phyloP scores from a whole-genome alignment of 176 grass and related monocot genomes.

The Pontederia paniculata region DNA sequence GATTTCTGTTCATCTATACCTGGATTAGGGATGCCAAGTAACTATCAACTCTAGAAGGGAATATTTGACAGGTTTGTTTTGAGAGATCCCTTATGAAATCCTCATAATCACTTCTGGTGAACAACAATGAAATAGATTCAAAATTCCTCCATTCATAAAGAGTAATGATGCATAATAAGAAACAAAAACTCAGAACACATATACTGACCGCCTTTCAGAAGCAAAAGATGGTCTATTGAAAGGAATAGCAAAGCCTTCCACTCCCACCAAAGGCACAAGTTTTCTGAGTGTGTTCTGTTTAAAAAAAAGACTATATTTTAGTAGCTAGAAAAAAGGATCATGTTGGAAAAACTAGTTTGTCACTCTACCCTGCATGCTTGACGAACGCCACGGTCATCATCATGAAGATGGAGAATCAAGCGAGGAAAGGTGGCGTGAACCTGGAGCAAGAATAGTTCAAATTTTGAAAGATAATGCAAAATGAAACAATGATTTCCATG shows the following conservation, averaged over 20 bases:
- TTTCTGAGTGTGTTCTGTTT: slow-evolving; percentile 75
- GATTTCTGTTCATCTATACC: slow-evolving; percentile 27
- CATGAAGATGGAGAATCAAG: slow-evolving; percentile 50
- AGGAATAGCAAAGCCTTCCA: slow-evolving; percentile 53
- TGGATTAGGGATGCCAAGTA: slow-evolving; percentile 91
- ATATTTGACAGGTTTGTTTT: slow-evolving; percentile 62
- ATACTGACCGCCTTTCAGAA: slow-evolving; percentile 77
- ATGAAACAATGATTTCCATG: no score
- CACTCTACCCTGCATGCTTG: slow-evolving; percentile 57
- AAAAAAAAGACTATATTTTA: slow-evolving; percentile 9
- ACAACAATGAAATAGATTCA: slow-evolving; percentile 8
- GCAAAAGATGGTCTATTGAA: slow-evolving; percentile 76
- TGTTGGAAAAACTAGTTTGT: not conserved
- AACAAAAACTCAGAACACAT: slow-evolving; percentile 11
- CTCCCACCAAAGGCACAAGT: slow-evolving; percentile 66
- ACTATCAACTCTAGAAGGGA: slow-evolving; percentile 65
- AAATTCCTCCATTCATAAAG: not conserved
- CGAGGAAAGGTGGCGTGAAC: slow-evolving; percentile 39
- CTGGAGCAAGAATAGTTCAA: slow-evolving; percentile 12
- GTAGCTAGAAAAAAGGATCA: slow-evolving; percentile 9
- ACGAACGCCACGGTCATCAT: slow-evolving; percentile 49
- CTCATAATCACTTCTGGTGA: slow-evolving; percentile 62
- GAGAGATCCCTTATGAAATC: slow-evolving; percentile 91
- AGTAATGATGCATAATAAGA: not conserved
- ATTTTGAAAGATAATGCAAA: no score